phyloP scores from a whole-genome alignment of 345 rosid genomes.

The Citrus medica region DNA sequence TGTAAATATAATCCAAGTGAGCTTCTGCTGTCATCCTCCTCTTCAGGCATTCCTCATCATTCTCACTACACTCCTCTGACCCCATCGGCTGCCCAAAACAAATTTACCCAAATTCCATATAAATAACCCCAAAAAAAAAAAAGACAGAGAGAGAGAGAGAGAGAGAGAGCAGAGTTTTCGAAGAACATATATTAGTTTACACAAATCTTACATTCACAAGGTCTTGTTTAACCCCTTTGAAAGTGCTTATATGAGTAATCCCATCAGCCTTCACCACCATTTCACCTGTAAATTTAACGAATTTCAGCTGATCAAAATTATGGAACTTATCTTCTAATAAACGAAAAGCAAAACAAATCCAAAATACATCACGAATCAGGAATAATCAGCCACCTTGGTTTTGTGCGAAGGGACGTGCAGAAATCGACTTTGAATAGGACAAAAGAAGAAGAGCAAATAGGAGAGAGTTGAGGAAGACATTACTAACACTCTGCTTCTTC shows the following conservation, averaged over 20 bases:
- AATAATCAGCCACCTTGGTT: constrained; percentile 18
- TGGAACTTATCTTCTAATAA: background rate
- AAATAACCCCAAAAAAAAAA: too few relatives aligned
- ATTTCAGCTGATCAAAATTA: background rate
- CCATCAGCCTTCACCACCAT: constrained; percentile 6
- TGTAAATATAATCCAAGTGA: constrained; percentile 85
- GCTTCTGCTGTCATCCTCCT: constrained; percentile 71
- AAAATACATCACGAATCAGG: background rate
- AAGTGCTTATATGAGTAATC: background rate
- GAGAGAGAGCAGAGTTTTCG: background rate
- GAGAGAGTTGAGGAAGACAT: constrained; percentile 3
- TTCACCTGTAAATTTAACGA: constrained; percentile 7
- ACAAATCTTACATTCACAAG: constrained; percentile 21
- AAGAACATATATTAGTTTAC: background rate
- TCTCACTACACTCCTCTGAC: constrained; percentile 37
- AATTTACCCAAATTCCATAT: background rate
- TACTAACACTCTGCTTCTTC: constrained; percentile 14
- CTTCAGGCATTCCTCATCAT: constrained; percentile 55
- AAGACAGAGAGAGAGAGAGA: too few relatives aligned
- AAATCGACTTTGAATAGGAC: constrained; percentile 7
- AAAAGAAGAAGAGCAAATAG: constrained; percentile 14
- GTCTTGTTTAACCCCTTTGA: constrained; percentile 15
- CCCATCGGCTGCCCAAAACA: constrained; percentile 48
- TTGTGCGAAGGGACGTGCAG: constrained; percentile 25
- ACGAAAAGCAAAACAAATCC: background rate